A percentile compares a stretch with the other conserved stretches of the same genome.
Conservation (phyloP, 2,329 filamentous ascomycete genomes). For the Plenodomus tracheiphilus region DNA sequence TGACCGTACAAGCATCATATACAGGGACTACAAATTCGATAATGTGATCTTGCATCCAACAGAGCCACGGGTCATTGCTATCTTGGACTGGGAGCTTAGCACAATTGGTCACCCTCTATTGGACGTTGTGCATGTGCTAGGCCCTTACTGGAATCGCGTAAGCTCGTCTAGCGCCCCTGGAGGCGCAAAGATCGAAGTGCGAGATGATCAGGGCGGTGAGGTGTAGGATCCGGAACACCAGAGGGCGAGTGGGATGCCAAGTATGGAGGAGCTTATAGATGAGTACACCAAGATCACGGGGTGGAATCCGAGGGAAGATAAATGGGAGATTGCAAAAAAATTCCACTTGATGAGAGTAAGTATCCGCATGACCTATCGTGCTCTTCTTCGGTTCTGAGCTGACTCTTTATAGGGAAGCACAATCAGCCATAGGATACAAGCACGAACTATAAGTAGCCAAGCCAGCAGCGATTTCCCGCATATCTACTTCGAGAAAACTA, state of each 20-base stretch:
- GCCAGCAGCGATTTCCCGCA: slow-evolving; percentile 44
- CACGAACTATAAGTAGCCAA: slow-evolving; percentile 40
- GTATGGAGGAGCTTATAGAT: slow-evolving; percentile 58
- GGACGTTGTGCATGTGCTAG: slow-evolving; percentile 80
- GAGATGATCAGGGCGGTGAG: slow-evolving; percentile 45
- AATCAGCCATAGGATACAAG: slow-evolving; percentile 42
- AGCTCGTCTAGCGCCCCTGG: slow-evolving; percentile 33
- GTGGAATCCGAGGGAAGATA: slow-evolving; percentile 63
- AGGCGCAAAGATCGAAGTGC: slow-evolving; percentile 37
- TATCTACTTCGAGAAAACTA: slow-evolving; percentile 40
- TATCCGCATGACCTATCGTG: background rate
- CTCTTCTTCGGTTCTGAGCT: background rate
- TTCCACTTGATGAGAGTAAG: slow-evolving; percentile 42
- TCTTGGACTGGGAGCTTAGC: slow-evolving; percentile 97
- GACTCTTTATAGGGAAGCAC: slow-evolving; percentile 28
- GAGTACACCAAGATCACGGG: slow-evolving; percentile 70
- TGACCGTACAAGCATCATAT: slow-evolving; percentile 79
- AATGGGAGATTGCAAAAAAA: slow-evolving; percentile 40
- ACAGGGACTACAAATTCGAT: slow-evolving; percentile 89
- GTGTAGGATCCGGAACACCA: slow-evolving; percentile 35
- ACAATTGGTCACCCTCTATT: slow-evolving; percentile 92
- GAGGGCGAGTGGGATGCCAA: slow-evolving; percentile 66
- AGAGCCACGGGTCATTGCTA: slow-evolving; percentile 83
- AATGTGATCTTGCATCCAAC: slow-evolving; percentile 74
- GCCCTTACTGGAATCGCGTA: slow-evolving; percentile 48